These are phyloP conservation scores for Hyaloscypha variabilis DNA, from an alignment of 495 filamentous ascomycete genomes.

Conservation along the genomic window DNA sequence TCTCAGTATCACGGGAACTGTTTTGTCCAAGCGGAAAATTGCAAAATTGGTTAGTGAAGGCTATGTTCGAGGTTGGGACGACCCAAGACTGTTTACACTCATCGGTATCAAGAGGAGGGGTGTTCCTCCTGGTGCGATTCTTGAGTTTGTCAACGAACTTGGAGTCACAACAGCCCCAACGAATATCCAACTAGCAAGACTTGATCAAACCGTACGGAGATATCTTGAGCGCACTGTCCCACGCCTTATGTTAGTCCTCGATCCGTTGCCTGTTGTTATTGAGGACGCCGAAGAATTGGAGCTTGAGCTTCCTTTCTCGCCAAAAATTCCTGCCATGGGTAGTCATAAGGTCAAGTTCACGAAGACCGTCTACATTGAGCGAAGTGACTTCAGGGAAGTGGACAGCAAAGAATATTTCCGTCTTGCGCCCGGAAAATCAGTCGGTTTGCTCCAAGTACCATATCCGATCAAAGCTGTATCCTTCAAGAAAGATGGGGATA, in stretches of 20 bases:
- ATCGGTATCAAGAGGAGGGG: conserved; percentile 77
- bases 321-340: conserved; percentile 64
- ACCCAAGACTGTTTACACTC: conserved; percentile 79
- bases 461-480: conserved; percentile 80
- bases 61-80: conserved; percentile 76
- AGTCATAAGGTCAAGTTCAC: conserved; percentile 70
- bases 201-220: conserved; percentile 70
- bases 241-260: conserved; percentile 76
- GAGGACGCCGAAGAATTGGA: conserved; percentile 69
- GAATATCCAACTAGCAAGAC: conserved; percentile 66
- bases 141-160: conserved; percentile 78
- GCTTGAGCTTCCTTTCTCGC: conserved; percentile 64
- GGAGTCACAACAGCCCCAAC: conserved; percentile 73
- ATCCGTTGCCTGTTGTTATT: conserved; percentile 71
- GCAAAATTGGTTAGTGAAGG: conserved; percentile 65
- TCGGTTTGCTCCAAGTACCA: conserved; percentile 83
- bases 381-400: conserved; percentile 85
- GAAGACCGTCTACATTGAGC: conserved; percentile 89
- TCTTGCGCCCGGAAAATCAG: conserved; percentile 84
- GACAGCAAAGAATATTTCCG: conserved; percentile 91
- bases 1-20: conserved; percentile 74
- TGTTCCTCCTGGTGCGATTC: conserved; percentile 79
- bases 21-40: conserved; percentile 78
- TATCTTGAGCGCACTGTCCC: conserved; percentile 82
- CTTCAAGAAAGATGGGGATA: conserved; percentile 76